Percentiles rank a stretch among this genome's conserved stretches.
Conservation (phyloP, 257 asterid genomes). For the Lantana camara region DNA sequence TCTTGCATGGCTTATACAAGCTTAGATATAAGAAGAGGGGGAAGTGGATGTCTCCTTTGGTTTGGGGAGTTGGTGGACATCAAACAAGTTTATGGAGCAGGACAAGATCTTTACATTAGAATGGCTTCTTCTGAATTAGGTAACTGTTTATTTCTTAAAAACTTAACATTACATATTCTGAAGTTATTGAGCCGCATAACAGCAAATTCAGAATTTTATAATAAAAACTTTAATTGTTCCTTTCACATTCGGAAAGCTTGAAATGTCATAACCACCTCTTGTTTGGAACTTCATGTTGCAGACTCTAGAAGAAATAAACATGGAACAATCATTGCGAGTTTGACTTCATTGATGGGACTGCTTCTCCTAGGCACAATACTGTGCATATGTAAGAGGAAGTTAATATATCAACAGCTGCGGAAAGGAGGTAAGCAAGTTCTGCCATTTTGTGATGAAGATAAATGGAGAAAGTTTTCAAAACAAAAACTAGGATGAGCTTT, state of each 20-base stretch:
- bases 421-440: background rate
- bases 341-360: constrained; percentile 1
- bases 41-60: no score
- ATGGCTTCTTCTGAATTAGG: no score
- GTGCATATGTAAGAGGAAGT: constrained; percentile 11
- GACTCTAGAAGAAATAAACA: background rate
- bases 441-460: background rate
- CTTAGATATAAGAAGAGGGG: no score
- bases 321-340: background rate
- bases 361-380: background rate
- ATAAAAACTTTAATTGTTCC: no score
- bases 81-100: constrained; percentile 27
- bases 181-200: no score
- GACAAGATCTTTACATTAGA: constrained; percentile 20
- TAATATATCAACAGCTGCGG: background rate
- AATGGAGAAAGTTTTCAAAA: no score
- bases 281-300: background rate
- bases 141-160: no score
- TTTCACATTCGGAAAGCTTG: no score
- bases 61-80: background rate
- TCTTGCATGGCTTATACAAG: constrained; percentile 20
- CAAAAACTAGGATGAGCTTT: no score
- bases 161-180: no score
- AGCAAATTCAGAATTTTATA: no score
- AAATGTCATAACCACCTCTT: no score